Base-by-base conservation (phyloP, 2,329 filamentous ascomycete genomes). In the Penicillium fuscoglaucum region DNA sequence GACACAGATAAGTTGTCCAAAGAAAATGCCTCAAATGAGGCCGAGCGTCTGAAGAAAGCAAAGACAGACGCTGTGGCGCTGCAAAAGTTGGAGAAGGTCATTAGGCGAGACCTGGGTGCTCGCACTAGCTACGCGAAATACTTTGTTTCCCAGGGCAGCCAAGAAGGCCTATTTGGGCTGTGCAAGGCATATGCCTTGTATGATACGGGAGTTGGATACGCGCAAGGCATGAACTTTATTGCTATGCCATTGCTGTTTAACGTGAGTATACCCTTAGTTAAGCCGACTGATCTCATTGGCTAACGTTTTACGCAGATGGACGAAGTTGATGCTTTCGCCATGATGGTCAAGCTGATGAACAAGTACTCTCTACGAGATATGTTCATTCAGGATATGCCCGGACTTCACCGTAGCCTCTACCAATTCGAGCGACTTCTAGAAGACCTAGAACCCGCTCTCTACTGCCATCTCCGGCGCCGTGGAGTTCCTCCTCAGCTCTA, bases 191-290 rank as follows among this genome's bases (percentile, higher is more conserved):
- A 99, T 76, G 95, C 95, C 15, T 81, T 99, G 31, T 98, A 93
- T 67, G 95, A 99, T 70, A 92, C 96, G 70, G 89, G 83, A 8
- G 95, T 99, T 37, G 93, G 95, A 33, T 99, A 99, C 74, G 93
- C 96, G 0, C 95, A 99, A 75, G 95, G 95, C 71, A 97, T 99
- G 90, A 99, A 98, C 72, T 99, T 99, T 70, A 86, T 99, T 59
- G 90, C 92, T 49, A 98, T 98, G 92, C 95, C 96, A 26, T 76
- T 99, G 19, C 81, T 99, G 1, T 97, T 99, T 79, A 98, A 97
- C 73, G 88, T 90, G 78, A 81, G 87, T 74, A 49, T 31, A 17
- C 33, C 19, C 15, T 12, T 8, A 3, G 8, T 2, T 3, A 24
- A 24, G 15, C 9, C 12, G 15, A 33, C 24, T n/a, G 26, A 43